phyloP scores from a whole-genome alignment of 2,329 filamentous ascomycete genomes.

The Byssochlamys sp. region DNA sequence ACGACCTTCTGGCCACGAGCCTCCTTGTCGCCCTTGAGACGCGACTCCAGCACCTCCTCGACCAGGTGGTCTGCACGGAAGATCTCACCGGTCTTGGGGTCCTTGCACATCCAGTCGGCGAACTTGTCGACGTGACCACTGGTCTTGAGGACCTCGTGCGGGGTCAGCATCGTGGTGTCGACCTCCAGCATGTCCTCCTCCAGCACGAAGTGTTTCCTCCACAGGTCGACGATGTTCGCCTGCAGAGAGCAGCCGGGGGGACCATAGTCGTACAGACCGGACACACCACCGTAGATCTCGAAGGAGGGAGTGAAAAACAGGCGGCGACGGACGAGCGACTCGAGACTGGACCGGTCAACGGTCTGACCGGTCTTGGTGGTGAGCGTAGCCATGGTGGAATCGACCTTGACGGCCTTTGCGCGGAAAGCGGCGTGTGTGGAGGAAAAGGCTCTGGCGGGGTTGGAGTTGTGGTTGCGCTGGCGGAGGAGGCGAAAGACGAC shows the following conservation, averaged over 20 bases:
- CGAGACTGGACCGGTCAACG: slow-evolving; percentile 72
- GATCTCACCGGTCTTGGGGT: slow-evolving; percentile 94
- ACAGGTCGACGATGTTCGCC: slow-evolving; percentile 76
- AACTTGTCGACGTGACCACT: slow-evolving; percentile 96
- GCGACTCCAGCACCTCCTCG: slow-evolving; percentile 79
- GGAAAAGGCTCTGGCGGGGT: slow-evolving; percentile 32
- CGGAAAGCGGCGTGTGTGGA: slow-evolving; percentile 25
- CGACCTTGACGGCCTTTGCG: slow-evolving; percentile 22
- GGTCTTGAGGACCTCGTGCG: slow-evolving; percentile 87
- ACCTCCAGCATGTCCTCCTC: slow-evolving; percentile 94
- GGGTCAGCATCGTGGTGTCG: slow-evolving; percentile 88
- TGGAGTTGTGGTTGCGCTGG: slow-evolving; percentile 15
- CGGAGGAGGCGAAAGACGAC: slow-evolving; percentile 26
- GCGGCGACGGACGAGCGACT: slow-evolving; percentile 75
- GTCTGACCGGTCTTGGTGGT: slow-evolving; percentile 83
- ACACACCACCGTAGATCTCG: slow-evolving; percentile 86
- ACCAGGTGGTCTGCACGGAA: slow-evolving; percentile 93
- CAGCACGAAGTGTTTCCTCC: slow-evolving; percentile 87
- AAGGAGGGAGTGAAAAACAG: slow-evolving; percentile 93
- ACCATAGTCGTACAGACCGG: slow-evolving; percentile 86
- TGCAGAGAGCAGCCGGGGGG: slow-evolving; percentile 79
- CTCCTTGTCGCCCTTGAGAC: slow-evolving; percentile 83
- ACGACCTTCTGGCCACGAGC: slow-evolving; percentile 67
- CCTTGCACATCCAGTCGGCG: slow-evolving; percentile 98
- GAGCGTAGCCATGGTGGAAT: slow-evolving; percentile 46